Evolutionary conservation across 768 basidiomycete genomes (phyloP), one percentile per base, ranked within the genome.

Genomic region (Lepiota venenata): DNA sequence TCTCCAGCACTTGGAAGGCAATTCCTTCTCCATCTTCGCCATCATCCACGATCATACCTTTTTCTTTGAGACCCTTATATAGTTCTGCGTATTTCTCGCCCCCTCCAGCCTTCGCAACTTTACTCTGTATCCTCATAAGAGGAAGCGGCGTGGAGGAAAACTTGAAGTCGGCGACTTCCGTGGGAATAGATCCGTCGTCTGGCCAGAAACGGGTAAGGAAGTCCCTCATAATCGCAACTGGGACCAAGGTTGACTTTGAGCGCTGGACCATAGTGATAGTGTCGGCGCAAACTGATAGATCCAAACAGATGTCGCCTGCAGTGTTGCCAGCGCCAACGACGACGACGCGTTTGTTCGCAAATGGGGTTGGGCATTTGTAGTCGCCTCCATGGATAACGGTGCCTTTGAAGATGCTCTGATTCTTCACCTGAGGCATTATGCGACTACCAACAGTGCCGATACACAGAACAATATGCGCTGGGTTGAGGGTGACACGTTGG

Each of bases 281-380:
- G 9, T 32, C 27, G 10, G 52, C 52, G 21, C 38, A 39, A 4
- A 27, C 18, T 1, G 52, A 47, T 27, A 54, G 10, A n/a, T 54
- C 52, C 5, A 54, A 14, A 16, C 52, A 54, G 29, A 54, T 47
- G 21, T 54, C 52, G 15, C 45, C 52, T 0, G 45, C 52, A 2
- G 52, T 54, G 7, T 40, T 54, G 2, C 52, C 52, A 20, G 52
- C 46, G 21, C 52, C 52, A 3, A 54, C 52, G 2, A 54, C 45
- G 3, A 54, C 52, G 4, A 54, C 46, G 2, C 46, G 45, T 29
- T 47, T 47, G 38, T 42, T 21, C 2, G 25, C 20, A 8, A 47
- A 54, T 1, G 45, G 45, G 9, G 2, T 20, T 18, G 52, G 36
- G 1, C 22, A 37, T 29, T 40, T 47, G 45, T 47, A 54, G 18